Conservation (phyloP, 2,329 filamentous ascomycete genomes). For the Chaetomium olivaceum region DNA sequence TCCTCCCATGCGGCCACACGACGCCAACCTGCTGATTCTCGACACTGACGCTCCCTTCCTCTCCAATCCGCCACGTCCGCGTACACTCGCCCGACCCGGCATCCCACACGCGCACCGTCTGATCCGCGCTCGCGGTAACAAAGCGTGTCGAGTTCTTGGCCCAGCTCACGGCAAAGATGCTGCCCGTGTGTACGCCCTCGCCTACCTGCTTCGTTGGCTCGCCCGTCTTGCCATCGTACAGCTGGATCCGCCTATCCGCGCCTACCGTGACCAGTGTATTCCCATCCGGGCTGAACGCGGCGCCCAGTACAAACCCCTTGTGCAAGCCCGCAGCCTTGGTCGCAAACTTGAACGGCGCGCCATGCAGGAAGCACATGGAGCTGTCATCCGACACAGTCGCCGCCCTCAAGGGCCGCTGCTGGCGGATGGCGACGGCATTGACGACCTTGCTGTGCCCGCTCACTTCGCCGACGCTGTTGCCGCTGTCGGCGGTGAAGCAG, state of each 20-base stretch:
- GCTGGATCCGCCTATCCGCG: conserved; percentile 86
- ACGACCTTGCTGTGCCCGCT: conserved; percentile 86
- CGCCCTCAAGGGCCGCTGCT: conserved; percentile 86
- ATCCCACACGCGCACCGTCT: conserved; percentile 95
- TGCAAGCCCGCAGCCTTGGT: conserved; percentile 77
- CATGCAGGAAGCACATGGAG: conserved; percentile 87
- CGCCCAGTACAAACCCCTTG: conserved; percentile 83
- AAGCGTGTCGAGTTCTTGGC: conserved; percentile 80
- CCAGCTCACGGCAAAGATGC: conserved; percentile 92
- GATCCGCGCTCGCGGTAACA: conserved; percentile 89
- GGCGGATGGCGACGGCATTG: conserved; percentile 86
- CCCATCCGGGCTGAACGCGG: conserved; percentile 89
- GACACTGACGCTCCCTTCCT: conserved; percentile 69
- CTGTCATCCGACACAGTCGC: conserved; percentile 90
- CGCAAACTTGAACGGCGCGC: conserved; percentile 94
- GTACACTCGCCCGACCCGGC: conserved; percentile 73
- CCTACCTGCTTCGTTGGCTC: conserved; percentile 76
- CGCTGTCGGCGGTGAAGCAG: conserved; percentile 92
- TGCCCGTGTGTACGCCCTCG: conserved; percentile 84
- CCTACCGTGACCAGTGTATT: conserved; percentile 80
- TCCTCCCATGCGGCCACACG: conserved; percentile 80
- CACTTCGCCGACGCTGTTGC: conserved; percentile 94
- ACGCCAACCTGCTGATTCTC: conserved; percentile 92
- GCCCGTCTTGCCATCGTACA: conserved; percentile 96
- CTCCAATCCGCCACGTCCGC: conserved; percentile 83